Evolutionary conservation across 73 alveolate genomes (phyloP).

Genomic region (Symbiodinium pilosum): DNA sequence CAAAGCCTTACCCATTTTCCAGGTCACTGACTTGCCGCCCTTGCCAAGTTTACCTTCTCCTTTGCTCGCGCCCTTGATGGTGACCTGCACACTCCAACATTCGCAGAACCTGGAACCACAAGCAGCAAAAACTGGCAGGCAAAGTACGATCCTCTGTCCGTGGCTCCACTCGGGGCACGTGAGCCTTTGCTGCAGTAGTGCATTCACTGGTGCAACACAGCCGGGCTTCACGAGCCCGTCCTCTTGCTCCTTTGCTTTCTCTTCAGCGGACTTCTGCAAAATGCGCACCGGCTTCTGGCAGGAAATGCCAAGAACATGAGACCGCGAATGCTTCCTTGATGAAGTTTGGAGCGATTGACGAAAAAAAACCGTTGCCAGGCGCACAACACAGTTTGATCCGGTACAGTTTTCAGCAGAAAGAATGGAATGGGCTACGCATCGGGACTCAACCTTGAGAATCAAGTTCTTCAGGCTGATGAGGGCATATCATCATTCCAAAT

Average conservation of each 20-base stretch:
- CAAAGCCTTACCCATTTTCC: too few species aligned
- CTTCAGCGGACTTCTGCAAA: conserved; percentile 79
- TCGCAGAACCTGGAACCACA: neutral
- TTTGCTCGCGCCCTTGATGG: neutral
- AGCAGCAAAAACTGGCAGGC: neutral
- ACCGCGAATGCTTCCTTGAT: neutral
- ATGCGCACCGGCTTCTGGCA: conserved; percentile 84
- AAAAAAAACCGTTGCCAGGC: too few species aligned
- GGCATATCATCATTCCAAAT: too few species aligned
- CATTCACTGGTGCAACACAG: neutral
- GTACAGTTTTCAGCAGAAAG: too few species aligned
- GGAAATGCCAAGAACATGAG: neutral
- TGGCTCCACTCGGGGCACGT: conserved; percentile 9
- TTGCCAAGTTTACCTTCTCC: neutral
- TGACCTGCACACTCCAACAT: neutral
- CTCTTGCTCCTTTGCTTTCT: conserved; percentile 73
- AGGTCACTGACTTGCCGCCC: neutral
- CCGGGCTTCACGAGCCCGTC: neutral
- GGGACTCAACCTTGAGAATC: too few species aligned
- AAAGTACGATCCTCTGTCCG: neutral
- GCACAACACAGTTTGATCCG: too few species aligned
- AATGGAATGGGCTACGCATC: too few species aligned
- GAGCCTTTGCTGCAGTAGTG: neutral
- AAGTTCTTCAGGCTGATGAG: too few species aligned
- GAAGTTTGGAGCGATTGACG: too few species aligned